Conservation (phyloP, 164 flowering plant genomes). For the Stephania yunnanensis region DNA sequence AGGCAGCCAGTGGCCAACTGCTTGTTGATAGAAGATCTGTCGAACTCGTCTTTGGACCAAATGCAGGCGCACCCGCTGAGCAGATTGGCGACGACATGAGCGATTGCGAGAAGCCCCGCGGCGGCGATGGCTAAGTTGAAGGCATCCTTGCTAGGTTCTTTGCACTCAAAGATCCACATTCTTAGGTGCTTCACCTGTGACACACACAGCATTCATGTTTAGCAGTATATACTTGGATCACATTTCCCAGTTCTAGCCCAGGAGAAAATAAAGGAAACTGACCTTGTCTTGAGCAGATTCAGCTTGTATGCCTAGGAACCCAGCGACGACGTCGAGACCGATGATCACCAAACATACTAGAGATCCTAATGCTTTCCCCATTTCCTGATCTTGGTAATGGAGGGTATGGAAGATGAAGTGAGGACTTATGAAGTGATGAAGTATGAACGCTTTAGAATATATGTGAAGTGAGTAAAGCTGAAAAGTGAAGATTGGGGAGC, state of each 20-base stretch:
- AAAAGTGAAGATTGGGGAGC: not conserved
- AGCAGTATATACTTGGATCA: not conserved
- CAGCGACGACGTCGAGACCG: constrained; percentile 60
- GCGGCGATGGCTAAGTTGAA: constrained; percentile 71
- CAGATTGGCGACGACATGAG: constrained; percentile 67
- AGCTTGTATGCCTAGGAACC: constrained; percentile 83
- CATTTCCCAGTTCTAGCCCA: not conserved
- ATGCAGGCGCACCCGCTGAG: constrained; percentile 68
- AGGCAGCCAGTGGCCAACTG: constrained; percentile 62
- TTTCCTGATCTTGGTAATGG: constrained; percentile 9
- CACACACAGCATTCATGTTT: not conserved
- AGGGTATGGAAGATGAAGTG: not conserved
- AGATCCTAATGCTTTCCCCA: constrained; percentile 35
- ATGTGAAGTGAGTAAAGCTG: not conserved
- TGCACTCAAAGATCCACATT: constrained; percentile 78
- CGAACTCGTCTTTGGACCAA: constrained; percentile 54
- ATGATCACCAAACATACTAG: constrained; percentile 54
- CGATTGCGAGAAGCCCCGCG: constrained; percentile 44
- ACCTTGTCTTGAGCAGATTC: constrained; percentile 85
- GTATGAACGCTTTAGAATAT: not conserved
- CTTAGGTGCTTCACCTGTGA: constrained; percentile 63
- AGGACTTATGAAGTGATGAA: not conserved
- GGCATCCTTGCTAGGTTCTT: constrained; percentile 73
- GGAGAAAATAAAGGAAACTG: not conserved
- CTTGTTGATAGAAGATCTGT: constrained; percentile 51